These are phyloP conservation scores for Geum urbanum DNA, from an alignment of 306 rosid genomes.

Conservation along the genomic window DNA sequence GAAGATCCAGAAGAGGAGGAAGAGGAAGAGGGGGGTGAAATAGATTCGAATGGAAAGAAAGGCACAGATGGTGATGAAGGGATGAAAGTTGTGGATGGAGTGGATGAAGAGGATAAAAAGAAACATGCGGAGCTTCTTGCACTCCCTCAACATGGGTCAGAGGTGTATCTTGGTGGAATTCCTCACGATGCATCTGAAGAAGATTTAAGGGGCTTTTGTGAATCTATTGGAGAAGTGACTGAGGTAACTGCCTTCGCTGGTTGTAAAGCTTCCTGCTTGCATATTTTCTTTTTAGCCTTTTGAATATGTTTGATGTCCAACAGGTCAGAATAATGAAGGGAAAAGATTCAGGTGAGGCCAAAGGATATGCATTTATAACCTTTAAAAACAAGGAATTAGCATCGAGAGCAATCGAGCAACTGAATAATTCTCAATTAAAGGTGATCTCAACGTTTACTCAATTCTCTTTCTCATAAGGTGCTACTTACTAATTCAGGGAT, in stretches of 20 bases:
- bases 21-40: constrained; percentile 21
- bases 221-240: constrained; percentile 58
- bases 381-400: constrained; percentile 66
- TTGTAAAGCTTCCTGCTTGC: constrained; percentile 4
- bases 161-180: constrained; percentile 69
- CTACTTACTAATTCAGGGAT: constrained; percentile 10
- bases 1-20: constrained; percentile 42
- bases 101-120: constrained; percentile 41
- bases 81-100: constrained; percentile 23
- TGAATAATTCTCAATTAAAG: constrained; percentile 54
- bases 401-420: constrained; percentile 53
- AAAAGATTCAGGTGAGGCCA: constrained; percentile 45
- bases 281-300: constrained; percentile 13
- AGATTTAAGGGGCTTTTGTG: constrained; percentile 59
- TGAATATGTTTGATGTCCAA: constrained; percentile 5
- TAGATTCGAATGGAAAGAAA: constrained; percentile 1
- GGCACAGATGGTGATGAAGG: constrained; percentile 25
- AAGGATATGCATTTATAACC: constrained; percentile 69
- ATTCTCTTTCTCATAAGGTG: constrained; percentile 17
- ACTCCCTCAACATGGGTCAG: constrained; percentile 76
- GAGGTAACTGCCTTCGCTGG: constrained; percentile 41
- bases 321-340: constrained; percentile 74
- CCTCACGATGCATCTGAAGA: constrained; percentile 50
- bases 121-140: constrained; percentile 66
- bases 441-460: constrained; percentile 28